Percentiles rank a stretch among this genome's conserved stretches.
Conservation (phyloP, 2,329 filamentous ascomycete genomes). For the Diaporthe longicolla region DNA sequence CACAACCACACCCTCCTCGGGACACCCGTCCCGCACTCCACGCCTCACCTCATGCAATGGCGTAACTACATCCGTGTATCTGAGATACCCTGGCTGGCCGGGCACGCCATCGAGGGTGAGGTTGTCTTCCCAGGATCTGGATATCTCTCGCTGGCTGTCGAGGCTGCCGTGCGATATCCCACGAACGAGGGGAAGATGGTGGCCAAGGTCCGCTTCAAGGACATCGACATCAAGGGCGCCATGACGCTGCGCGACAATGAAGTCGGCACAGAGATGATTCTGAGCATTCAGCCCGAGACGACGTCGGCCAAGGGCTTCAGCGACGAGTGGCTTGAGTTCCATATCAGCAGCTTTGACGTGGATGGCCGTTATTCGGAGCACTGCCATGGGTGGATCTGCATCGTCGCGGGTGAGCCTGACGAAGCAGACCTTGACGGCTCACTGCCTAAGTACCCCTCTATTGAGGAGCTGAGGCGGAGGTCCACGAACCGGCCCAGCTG, state of each 20-base stretch:
- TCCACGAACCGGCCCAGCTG: conserved; percentile 17
- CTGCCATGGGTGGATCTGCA: not conserved
- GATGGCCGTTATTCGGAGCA: conserved; percentile 16
- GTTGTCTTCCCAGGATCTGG: conserved; percentile 55
- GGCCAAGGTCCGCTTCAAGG: not conserved
- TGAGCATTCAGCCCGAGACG: conserved; percentile 44
- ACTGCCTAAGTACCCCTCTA: not conserved
- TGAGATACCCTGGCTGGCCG: conserved; percentile 55
- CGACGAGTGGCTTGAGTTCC: conserved; percentile 32
- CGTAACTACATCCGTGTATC: conserved; percentile 43
- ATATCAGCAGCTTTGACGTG: conserved; percentile 26
- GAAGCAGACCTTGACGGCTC: not conserved
- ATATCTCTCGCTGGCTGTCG: conserved; percentile 44
- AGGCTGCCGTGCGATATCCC: conserved; percentile 42
- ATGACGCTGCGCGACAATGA: conserved; percentile 44
- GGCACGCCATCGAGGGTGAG: conserved; percentile 51
- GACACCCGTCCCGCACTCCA: not conserved
- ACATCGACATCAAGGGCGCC: conserved; percentile 24
- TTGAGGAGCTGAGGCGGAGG: not conserved
- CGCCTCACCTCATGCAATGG: conserved; percentile 28
- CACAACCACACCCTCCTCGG: conserved; percentile 40
- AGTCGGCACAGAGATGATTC: conserved; percentile 52
- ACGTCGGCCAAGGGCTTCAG: conserved; percentile 25
- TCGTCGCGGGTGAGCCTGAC: not conserved
- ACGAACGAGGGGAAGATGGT: not conserved